Percentiles rank a stretch among this genome's conserved stretches.
These are phyloP conservation scores for Pythium aristosporum DNA, from an alignment of 352 stramenopile genomes.

Conservation along the genomic window DNA sequence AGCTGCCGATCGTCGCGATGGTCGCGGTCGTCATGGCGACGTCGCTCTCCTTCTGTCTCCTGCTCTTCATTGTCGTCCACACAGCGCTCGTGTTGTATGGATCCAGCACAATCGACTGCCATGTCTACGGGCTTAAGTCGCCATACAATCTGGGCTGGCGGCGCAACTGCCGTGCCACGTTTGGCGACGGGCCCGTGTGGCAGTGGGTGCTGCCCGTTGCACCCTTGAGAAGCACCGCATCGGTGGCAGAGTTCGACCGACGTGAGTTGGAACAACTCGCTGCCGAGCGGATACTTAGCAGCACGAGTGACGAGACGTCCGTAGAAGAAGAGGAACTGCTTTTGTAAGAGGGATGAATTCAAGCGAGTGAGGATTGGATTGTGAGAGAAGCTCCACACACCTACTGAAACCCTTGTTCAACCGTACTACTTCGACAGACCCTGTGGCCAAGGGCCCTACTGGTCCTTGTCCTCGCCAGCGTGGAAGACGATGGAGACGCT, in stretches of 20 bases:
- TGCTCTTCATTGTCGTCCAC: constrained; percentile 76
- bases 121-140: constrained; percentile 60
- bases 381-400: background rate
- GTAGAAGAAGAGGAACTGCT: constrained; percentile 57
- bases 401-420: background rate
- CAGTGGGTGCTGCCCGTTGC: constrained; percentile 59
- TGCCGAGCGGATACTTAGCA: constrained; percentile 39
- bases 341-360: constrained; percentile 30
- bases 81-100: constrained; percentile 63
- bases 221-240: constrained; percentile 18
- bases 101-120: constrained; percentile 79
- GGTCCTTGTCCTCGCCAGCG: constrained; percentile 43
- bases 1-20: constrained; percentile 48
- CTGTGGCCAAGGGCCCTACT: background rate
- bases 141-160: constrained; percentile 72
- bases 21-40: constrained; percentile 73
- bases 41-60: constrained; percentile 64
- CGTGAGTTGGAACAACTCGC: constrained; percentile 48
- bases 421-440: background rate
- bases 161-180: constrained; percentile 49
- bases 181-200: constrained; percentile 48
- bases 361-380: background rate
- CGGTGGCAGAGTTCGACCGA: constrained; percentile 37
- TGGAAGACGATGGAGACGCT: constrained; percentile 88
- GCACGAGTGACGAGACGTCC: constrained; percentile 37